A percentile compares a stretch with the other conserved stretches of the same genome.
Conservation (phyloP, 2,329 filamentous ascomycete genomes). For the Ascochyta fabae region DNA sequence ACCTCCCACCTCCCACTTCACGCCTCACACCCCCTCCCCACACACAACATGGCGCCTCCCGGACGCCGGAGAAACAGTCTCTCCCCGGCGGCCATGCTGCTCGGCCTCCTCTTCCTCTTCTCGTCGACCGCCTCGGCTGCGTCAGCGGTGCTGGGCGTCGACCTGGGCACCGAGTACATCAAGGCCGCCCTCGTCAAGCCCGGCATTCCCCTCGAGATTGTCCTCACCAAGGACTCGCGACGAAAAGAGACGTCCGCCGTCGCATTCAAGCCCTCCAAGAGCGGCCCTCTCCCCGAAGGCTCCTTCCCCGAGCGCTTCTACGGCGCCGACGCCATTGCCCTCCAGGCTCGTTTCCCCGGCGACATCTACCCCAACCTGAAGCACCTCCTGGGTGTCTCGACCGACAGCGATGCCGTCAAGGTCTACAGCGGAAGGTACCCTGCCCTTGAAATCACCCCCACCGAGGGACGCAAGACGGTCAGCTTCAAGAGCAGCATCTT, state of each 20-base stretch:
- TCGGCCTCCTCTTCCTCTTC: constrained; percentile 62
- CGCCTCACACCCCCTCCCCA: constrained; percentile 2
- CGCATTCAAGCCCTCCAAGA: constrained; percentile 85
- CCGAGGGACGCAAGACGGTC: constrained; percentile 67
- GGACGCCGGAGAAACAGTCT: constrained; percentile 51
- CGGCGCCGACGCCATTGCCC: constrained; percentile 86
- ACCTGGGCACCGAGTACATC: constrained; percentile 95
- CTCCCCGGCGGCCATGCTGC: constrained; percentile 55
- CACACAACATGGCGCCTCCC: constrained; percentile 54
- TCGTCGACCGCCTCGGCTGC: constrained; percentile 64
- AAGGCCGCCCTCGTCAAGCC: constrained; percentile 96
- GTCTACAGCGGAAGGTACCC: constrained; percentile 81
- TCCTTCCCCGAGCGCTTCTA: constrained; percentile 87
- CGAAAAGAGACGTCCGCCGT: constrained; percentile 92
- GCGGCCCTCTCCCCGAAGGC: constrained; percentile 62
- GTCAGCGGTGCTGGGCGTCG: constrained; percentile 86
- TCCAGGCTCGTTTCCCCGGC: constrained; percentile 85
- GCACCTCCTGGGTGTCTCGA: constrained; percentile 77
- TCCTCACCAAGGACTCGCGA: constrained; percentile 96
- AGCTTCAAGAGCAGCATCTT: constrained; percentile 81
- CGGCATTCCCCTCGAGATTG: constrained; percentile 95
- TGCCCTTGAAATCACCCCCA: constrained; percentile 70
- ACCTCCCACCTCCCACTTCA: constrained; percentile 3
- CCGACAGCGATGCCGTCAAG: constrained; percentile 64
- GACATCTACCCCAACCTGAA: constrained; percentile 97